Percentiles rank a stretch among this genome's conserved stretches.
phyloP scores from a whole-genome alignment of 352 stramenopile species.

The Phytophthora macrochlamydospora region DNA sequence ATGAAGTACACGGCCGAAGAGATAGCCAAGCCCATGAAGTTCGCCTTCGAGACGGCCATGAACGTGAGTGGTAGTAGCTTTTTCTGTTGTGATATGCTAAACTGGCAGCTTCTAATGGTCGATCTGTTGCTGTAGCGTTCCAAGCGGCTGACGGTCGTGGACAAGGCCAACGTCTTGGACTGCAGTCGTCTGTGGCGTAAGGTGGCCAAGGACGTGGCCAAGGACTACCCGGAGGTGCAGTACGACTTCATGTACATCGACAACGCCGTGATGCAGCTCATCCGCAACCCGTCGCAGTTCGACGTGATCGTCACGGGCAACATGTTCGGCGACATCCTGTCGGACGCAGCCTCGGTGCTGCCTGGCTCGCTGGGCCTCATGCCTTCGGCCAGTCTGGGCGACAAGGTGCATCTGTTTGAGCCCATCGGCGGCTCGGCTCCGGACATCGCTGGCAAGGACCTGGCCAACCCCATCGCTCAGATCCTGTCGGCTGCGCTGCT shows the following conservation, averaged over 20 bases:
- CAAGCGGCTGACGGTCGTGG: slow-evolving; percentile 96
- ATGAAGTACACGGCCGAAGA: slow-evolving; percentile 98
- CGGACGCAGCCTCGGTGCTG: slow-evolving; percentile 97
- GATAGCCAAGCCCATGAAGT: slow-evolving; percentile 84
- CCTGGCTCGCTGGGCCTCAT: slow-evolving; percentile 98
- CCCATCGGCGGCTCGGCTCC: slow-evolving; percentile 98
- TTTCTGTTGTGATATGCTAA: not conserved
- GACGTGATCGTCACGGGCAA: slow-evolving; percentile 99
- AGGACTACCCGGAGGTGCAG: slow-evolving; percentile 94
- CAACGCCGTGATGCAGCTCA: slow-evolving; percentile 99
- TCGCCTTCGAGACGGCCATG: slow-evolving; percentile 85
- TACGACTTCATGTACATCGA: slow-evolving; percentile 99
- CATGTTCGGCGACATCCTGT: slow-evolving; percentile 99
- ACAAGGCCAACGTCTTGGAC: slow-evolving; percentile 99
- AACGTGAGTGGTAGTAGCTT: slow-evolving; percentile 44
- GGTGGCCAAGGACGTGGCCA: slow-evolving; percentile 89
- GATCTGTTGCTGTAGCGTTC: slow-evolving; percentile 80
- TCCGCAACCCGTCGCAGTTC: slow-evolving; percentile 98
- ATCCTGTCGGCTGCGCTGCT: slow-evolving; percentile 98
- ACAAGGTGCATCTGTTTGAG: slow-evolving; percentile 96
- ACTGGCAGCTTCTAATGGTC: not conserved
- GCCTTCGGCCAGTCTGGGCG: slow-evolving; percentile 95
- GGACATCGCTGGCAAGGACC: slow-evolving; percentile 96
- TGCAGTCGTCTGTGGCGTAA: slow-evolving; percentile 93
- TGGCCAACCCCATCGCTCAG: slow-evolving; percentile 97